Base-by-base conservation (phyloP, 768 basidiomycete genomes). In the Leccinum boreale region DNA sequence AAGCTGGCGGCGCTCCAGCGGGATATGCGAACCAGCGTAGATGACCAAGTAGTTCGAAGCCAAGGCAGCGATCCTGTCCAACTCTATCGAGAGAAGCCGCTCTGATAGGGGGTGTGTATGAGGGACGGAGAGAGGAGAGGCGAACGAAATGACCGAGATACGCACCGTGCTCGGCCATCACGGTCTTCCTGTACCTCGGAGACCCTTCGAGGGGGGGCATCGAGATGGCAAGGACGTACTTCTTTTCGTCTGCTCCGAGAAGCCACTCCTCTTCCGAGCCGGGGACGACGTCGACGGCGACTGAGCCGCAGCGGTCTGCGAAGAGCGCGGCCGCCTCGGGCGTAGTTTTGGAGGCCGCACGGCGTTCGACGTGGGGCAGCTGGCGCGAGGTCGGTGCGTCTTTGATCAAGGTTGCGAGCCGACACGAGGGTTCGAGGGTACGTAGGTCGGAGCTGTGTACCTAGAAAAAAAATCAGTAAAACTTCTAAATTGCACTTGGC, bases 401-500 rank as follows among this genome's bases (percentile, higher is more conserved):
- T 4, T 72, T 74, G 9, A 92, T 73, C 6, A 74, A 66, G 24
- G 71, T 74, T 5, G 80, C 73, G 19, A 91, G 73, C 58, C 74
- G 70, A 3, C 82, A 83, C 2, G 78, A 75, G 9, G 82, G 74
- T 6, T 81, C 70, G 21, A 91, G 81, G 10, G 73, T 70, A 29
- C 86, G 85, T 44, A 92, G 75, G 75, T 92, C 89, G n/a, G 88
- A 85, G 24, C 87, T 85, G 64, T 87, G 90, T 4, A 36, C 36
- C 36, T 36, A 33, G 0, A 12, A 33, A 14, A 33, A 33, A 33
- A 33, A 14, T 33, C 15, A 36, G 35, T 33, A 5, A 0, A 7
- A 33, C 31, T 33, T 35, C 17, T 39, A 0, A 39, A 39, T 39
- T 39, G 36, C 4, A 17, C 36, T 39, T 39, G 36, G 36, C 36